Percentiles rank a stretch among this genome's conserved stretches.
Conservation (phyloP, 106 monocot species). For the Iris macrosiphon region DNA sequence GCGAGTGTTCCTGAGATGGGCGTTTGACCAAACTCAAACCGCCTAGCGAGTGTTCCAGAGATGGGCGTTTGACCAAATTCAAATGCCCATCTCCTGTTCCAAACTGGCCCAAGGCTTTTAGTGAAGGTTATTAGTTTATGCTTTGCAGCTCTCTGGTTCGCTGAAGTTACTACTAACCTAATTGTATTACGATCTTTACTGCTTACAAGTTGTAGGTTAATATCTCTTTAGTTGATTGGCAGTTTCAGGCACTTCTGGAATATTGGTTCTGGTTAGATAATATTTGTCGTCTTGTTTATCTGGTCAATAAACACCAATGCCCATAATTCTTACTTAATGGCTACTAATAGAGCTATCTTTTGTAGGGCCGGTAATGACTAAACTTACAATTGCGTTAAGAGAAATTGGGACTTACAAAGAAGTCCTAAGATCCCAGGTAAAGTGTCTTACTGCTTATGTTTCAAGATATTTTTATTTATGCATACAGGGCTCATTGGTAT, state of each 20-base stretch:
- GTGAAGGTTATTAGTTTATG: conserved; percentile 2
- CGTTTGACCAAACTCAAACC: no score
- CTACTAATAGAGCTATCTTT: conserved; percentile 7
- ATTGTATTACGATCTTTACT: no score
- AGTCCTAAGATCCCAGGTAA: conserved; percentile 97
- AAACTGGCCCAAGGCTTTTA: no score
- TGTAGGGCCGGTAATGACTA: conserved; percentile 98
- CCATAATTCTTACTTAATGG: neutral
- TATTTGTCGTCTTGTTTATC: neutral
- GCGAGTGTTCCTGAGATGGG: no score
- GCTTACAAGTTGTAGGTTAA: neutral
- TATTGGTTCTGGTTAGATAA: neutral
- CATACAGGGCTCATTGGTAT: neutral
- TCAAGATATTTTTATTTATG: conserved; percentile 2
- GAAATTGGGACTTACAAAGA: conserved; percentile 99
- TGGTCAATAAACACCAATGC: neutral
- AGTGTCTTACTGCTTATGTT: neutral
- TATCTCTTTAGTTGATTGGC: neutral
- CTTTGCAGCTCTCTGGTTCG: no score
- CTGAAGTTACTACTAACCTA: no score
- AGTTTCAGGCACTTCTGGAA: neutral
- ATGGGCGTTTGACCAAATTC: no score
- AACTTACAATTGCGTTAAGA: conserved; percentile 98
- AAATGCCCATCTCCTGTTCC: no score
- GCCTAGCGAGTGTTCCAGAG: no score